Conservation (phyloP, 768 basidiomycete species). For the Tricholoma saponaceum region DNA sequence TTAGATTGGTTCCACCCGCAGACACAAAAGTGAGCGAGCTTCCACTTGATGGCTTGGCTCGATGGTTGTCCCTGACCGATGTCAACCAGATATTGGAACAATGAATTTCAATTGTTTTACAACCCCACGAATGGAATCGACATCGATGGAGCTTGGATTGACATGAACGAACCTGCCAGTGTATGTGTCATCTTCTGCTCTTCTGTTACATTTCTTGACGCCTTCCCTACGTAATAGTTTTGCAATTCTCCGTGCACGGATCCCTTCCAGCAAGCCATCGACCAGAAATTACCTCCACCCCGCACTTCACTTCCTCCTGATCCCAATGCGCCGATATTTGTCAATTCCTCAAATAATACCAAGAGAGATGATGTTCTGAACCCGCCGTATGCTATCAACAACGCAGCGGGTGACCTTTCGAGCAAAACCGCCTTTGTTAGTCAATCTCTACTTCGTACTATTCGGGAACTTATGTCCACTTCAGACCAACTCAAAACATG, state of each 20-base stretch:
- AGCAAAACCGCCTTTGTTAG: constrained; percentile 52
- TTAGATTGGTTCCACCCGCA: constrained; percentile 60
- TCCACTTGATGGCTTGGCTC: neutral
- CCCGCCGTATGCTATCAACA: constrained; percentile 59
- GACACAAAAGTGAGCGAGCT: constrained; percentile 44
- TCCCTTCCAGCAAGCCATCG: constrained; percentile 52
- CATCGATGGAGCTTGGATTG: constrained; percentile 73
- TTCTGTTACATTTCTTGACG: neutral
- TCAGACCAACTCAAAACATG: constrained; percentile 45
- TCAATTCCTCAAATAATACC: constrained; percentile 12
- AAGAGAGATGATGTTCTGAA: constrained; percentile 36
- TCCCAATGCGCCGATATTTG: constrained; percentile 51
- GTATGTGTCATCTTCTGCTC: constrained; percentile 28
- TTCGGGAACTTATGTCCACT: neutral
- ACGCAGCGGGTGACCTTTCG: constrained; percentile 50
- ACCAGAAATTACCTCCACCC: constrained; percentile 51
- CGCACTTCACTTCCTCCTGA: constrained; percentile 47
- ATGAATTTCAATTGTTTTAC: constrained; percentile 57
- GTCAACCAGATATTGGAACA: constrained; percentile 51
- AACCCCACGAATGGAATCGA: constrained; percentile 49
- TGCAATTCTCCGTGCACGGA: constrained; percentile 59
- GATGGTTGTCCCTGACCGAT: neutral
- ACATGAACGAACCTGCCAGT: constrained; percentile 72
- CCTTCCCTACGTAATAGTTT: constrained; percentile 37
- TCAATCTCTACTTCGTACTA: neutral